Conservation (phyloP, 2,329 filamentous ascomycete genomes). For the Aspergillus sp. region DNA sequence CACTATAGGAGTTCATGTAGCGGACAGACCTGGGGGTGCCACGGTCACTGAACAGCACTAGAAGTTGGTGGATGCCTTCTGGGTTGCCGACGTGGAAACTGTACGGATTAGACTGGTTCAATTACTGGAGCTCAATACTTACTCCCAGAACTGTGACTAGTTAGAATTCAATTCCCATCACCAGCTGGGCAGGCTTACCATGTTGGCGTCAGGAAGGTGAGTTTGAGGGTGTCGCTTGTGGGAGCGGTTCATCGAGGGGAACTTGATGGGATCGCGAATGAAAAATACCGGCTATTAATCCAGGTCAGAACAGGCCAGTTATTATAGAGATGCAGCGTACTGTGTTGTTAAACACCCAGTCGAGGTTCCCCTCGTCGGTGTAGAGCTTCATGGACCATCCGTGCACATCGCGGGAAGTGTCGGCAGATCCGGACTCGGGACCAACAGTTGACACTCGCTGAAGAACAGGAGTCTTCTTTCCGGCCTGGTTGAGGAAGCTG, state of each 20-base stretch:
- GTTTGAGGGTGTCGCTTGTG: not conserved
- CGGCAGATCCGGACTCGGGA: conserved; percentile 28
- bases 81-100: conserved; percentile 47
- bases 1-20: conserved; percentile 64
- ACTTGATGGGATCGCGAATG: conserved; percentile 66
- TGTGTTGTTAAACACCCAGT: conserved; percentile 26
- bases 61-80: conserved; percentile 60
- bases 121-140: not conserved
- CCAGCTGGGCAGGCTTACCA: not conserved
- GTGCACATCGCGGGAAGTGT: conserved; percentile 51
- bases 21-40: conserved; percentile 62
- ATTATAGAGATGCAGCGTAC: not conserved
- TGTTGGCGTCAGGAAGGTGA: not conserved
- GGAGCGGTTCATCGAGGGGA: conserved; percentile 49
- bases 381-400: conserved; percentile 54
- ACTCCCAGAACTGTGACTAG: not conserved
- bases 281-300: conserved; percentile 62
- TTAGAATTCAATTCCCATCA: not conserved
- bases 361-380: conserved; percentile 52
- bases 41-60: conserved; percentile 63
- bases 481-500: conserved; percentile 54
- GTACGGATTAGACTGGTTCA: not conserved
- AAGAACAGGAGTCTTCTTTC: conserved; percentile 55
- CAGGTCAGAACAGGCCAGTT: not conserved
- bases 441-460: conserved; percentile 34